phyloP scores from a whole-genome alignment of 2,329 filamentous ascomycete genomes.

The Bipolaris gigantea region DNA sequence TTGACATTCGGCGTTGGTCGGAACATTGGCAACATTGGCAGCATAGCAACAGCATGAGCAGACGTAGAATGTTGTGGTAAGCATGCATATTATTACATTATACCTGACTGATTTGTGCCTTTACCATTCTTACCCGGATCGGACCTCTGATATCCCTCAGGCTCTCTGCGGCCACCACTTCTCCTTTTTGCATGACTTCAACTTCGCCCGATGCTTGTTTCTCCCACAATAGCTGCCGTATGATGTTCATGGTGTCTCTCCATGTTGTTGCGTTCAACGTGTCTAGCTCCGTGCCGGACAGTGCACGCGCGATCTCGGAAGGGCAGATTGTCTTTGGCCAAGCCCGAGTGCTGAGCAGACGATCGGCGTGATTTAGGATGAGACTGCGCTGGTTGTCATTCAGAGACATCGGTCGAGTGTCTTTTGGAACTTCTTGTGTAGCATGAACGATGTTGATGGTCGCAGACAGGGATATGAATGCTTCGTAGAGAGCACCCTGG shows the following conservation, averaged over 20 bases:
- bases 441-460: background rate
- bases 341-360: constrained; percentile 36
- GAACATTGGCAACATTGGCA: constrained; percentile 1
- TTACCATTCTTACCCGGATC: constrained; percentile 47
- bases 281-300: constrained; percentile 47
- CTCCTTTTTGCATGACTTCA: constrained; percentile 54
- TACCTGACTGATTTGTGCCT: background rate
- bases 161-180: constrained; percentile 40
- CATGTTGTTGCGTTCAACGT: constrained; percentile 39
- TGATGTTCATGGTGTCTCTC: constrained; percentile 52
- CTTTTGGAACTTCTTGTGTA: background rate
- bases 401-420: constrained; percentile 20
- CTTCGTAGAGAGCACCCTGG: background rate
- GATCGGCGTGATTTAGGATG: constrained; percentile 24
- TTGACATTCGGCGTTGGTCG: constrained; percentile 6
- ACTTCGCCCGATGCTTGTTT: constrained; percentile 48
- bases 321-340: constrained; percentile 58
- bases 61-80: constrained; percentile 9
- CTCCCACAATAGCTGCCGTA: constrained; percentile 49
- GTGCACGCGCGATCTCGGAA: constrained; percentile 54
- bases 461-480: background rate
- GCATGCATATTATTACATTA: background rate
- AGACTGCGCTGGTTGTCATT: constrained; percentile 20
- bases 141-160: constrained; percentile 50
- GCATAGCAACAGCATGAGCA: constrained; percentile 2